A percentile compares a stretch with the other conserved stretches of the same genome.
Conservation (phyloP, 768 basidiomycete species). For the Tricholoma terreum region DNA sequence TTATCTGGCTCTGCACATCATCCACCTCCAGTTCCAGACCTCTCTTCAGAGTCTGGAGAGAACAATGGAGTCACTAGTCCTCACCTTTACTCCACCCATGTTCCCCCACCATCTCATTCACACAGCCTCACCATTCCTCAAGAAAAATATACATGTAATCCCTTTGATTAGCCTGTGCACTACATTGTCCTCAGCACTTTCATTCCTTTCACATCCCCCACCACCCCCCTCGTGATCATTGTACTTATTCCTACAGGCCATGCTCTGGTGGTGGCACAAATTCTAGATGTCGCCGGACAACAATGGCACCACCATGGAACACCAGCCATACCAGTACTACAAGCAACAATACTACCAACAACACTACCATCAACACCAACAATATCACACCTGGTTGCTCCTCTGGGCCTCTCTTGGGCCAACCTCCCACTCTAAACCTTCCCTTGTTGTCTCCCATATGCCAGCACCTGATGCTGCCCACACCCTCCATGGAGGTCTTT, state of each 20-base stretch:
- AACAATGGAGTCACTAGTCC: slow-evolving; percentile 49
- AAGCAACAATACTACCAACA: too few species aligned
- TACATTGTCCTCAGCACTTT: slow-evolving; percentile 21
- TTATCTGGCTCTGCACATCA: slow-evolving; percentile 23
- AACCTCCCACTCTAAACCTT: too few species aligned
- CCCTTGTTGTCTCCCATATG: too few species aligned
- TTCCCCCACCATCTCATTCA: slow-evolving; percentile 13
- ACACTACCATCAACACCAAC: too few species aligned
- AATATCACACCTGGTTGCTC: too few species aligned
- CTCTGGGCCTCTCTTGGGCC: too few species aligned
- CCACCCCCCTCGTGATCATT: slow-evolving; percentile 18
- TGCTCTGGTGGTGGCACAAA: slow-evolving; percentile 18
- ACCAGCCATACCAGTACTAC: too few species aligned
- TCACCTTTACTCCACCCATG: slow-evolving; percentile 24
- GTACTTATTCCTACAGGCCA: slow-evolving; percentile 11
- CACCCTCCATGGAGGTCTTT: too few species aligned
- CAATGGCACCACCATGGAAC: too few species aligned
- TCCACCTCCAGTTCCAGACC: slow-evolving; percentile 57
- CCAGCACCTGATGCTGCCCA: too few species aligned
- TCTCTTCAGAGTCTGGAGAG: slow-evolving; percentile 65
- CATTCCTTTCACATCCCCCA: slow-evolving; percentile 38
- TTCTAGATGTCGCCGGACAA: slow-evolving; percentile 18
- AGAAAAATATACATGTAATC: slow-evolving; percentile 11
- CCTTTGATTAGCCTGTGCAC: slow-evolving; percentile 13
- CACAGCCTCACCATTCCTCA: slow-evolving; percentile 27